Evolutionary conservation across 495 filamentous ascomycete species (phyloP).

Genomic region (Xylaria cubensis): DNA sequence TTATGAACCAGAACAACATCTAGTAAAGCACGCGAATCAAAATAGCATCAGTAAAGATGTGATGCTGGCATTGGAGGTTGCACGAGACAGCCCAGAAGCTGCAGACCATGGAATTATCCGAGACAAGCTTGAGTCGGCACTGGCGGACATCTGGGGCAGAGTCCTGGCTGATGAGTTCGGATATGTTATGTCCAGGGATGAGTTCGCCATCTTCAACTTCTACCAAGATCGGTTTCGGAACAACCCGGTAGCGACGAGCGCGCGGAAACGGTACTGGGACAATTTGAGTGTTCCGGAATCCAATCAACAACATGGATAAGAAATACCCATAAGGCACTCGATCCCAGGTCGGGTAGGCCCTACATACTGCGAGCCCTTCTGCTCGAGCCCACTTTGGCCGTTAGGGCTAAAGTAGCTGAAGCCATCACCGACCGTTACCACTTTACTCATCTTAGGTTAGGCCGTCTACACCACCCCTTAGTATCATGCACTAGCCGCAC

Average conservation of each 20-base stretch:
- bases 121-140: conserved; percentile 60
- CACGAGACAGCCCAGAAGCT: conserved; percentile 67
- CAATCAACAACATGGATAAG: background rate
- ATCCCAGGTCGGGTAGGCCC: background rate
- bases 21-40: background rate
- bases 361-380: background rate
- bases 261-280: conserved; percentile 60
- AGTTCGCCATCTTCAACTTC: conserved; percentile 82
- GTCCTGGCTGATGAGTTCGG: conserved; percentile 63
- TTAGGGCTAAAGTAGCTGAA: background rate
- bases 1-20: background rate
- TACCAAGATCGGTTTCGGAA: conserved; percentile 66
- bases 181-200: conserved; percentile 71
- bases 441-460: background rate
- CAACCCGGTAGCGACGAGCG: conserved; percentile 46
- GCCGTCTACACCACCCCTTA: background rate
- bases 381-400: background rate
- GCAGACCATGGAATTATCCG: conserved; percentile 58
- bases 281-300: conserved; percentile 25
- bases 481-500: background rate
- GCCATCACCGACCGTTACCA: background rate
- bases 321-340: background rate
- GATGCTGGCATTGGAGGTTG: conserved; percentile 68
- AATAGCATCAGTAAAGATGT: conserved; percentile 34
- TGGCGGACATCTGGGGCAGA: conserved; percentile 66